Percentiles rank a stretch among this genome's conserved stretches.
phyloP scores from a whole-genome alignment of 83 land plant genomes.

The Larix sibirica region DNA sequence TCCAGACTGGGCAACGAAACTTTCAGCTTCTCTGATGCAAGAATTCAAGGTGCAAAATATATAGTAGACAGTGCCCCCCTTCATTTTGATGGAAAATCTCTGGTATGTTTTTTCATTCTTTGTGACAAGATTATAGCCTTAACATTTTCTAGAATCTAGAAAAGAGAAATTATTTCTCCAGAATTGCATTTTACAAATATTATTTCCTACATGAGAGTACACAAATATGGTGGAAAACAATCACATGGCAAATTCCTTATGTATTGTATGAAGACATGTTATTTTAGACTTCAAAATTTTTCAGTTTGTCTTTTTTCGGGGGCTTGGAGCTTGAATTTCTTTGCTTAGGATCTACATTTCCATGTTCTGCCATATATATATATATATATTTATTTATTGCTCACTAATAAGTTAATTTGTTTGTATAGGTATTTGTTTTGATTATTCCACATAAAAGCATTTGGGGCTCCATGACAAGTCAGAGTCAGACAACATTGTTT shows the following conservation, averaged over 20 bases:
- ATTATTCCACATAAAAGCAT: slow-evolving; percentile 35
- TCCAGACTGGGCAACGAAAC: slow-evolving; percentile 4
- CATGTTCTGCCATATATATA: neutral
- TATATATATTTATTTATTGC: neutral
- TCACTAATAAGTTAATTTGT: slow-evolving; percentile 4
- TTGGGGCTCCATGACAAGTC: slow-evolving; percentile 13
- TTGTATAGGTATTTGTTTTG: slow-evolving; percentile 44
- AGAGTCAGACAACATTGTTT: slow-evolving; percentile 23
- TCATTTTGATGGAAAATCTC: slow-evolving; percentile 16
- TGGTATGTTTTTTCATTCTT: slow-evolving; percentile 17
- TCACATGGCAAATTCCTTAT: neutral
- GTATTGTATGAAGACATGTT: neutral
- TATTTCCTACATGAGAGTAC: neutral
- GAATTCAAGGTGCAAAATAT: slow-evolving; percentile 20
- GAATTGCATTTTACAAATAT: neutral
- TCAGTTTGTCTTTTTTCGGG: neutral
- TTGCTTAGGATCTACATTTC: neutral
- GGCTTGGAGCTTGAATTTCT: neutral
- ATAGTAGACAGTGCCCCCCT: slow-evolving; percentile 29
- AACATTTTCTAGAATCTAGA: neutral
- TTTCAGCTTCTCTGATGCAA: slow-evolving; percentile 10
- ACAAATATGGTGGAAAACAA: neutral
- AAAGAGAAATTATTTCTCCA: neutral
- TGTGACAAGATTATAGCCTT: neutral
- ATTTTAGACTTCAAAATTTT: neutral